Conservation (phyloP, 148 eudicot species). For the Linanthus parryae region DNA sequence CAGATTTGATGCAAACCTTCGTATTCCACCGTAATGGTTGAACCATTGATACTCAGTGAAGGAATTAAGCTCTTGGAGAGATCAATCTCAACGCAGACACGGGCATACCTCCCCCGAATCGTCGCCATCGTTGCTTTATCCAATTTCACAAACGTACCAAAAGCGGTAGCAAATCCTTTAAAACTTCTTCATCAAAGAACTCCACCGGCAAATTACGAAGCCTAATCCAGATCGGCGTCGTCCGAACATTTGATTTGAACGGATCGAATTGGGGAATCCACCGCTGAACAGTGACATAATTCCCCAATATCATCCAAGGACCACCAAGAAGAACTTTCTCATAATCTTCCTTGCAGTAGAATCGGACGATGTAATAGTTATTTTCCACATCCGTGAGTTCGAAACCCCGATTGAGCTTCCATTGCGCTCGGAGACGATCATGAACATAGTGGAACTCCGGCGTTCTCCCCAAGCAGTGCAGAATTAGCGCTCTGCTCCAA, state of each 20-base stretch:
- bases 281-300: neutral
- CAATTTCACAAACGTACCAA: neutral
- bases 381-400: neutral
- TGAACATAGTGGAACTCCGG: too few relatives aligned
- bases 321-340: neutral
- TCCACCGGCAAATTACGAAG: slow-evolving; percentile 4
- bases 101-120: neutral
- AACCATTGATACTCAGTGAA: neutral
- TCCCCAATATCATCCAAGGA: slow-evolving; percentile 7
- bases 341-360: neutral
- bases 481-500: too few relatives aligned
- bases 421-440: too few relatives aligned
- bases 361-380: neutral
- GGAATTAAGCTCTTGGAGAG: neutral
- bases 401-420: neutral
- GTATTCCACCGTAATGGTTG: neutral
- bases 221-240: slow-evolving; percentile 8
- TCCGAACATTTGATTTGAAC: neutral
- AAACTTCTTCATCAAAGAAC: neutral
- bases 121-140: neutral
- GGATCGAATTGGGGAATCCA: slow-evolving; percentile 11
- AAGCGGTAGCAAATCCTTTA: neutral
- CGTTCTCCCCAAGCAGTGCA: too few relatives aligned
- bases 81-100: slow-evolving; percentile 8
- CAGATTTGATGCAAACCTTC: neutral